Evolutionary conservation across 768 basidiomycete genomes (phyloP).

Genomic region (Mycena epipterygia): DNA sequence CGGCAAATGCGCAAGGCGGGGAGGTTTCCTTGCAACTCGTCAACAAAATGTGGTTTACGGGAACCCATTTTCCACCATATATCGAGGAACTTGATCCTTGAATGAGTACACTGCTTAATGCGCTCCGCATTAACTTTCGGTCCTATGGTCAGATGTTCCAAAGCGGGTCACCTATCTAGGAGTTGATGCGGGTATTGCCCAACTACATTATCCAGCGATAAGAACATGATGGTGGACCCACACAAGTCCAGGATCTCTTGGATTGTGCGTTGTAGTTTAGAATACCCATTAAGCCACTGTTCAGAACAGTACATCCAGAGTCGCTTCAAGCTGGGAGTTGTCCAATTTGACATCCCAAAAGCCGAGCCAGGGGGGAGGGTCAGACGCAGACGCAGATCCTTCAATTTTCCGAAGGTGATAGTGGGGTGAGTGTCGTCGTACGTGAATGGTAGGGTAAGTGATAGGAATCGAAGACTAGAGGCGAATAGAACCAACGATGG

Average conservation of each 20-base stretch:
- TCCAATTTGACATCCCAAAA: background rate
- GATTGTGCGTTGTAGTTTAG: background rate
- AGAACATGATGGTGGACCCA: background rate
- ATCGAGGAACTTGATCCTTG: background rate
- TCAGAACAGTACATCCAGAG: background rate
- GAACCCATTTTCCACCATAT: background rate
- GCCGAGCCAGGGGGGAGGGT: background rate
- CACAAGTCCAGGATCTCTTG: background rate
- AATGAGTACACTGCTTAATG: no score
- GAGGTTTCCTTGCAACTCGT: background rate
- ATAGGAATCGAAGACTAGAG: background rate
- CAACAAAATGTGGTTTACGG: background rate
- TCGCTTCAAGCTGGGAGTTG: background rate
- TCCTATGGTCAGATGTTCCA: slow-evolving; percentile 1
- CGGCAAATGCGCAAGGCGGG: background rate
- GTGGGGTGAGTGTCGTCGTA: background rate
- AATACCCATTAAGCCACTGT: background rate
- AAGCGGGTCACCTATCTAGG: background rate
- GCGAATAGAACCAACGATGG: background rate
- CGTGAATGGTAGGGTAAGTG: background rate
- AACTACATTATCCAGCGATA: background rate
- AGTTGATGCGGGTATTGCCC: background rate
- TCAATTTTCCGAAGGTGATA: background rate
- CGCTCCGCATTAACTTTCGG: no score
- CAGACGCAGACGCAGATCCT: background rate